Percentiles rank a stretch among this genome's conserved stretches.
Evolutionary conservation across 306 rosid species (phyloP).

Genomic region (Prinsepia uniflora): DNA sequence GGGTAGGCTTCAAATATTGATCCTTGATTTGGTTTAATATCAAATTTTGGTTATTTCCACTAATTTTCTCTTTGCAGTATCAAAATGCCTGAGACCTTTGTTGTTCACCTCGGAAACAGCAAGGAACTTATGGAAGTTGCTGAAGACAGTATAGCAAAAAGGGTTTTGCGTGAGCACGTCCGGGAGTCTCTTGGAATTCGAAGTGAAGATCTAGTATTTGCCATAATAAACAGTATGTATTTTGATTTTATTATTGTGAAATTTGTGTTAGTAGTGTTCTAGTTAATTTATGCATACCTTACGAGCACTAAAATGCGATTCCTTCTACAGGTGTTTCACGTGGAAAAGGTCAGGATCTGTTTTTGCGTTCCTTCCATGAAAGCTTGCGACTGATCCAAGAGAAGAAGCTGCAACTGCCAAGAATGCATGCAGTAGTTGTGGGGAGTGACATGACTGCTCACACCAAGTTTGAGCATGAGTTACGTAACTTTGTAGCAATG

Average conservation of each 20-base stretch:
- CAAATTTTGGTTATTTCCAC: not conserved
- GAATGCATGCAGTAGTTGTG: slow-evolving; percentile 81
- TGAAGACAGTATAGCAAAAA: slow-evolving; percentile 74
- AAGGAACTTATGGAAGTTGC: slow-evolving; percentile 96
- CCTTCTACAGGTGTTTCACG: slow-evolving; percentile 75
- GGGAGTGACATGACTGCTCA: slow-evolving; percentile 93
- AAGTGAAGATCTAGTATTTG: slow-evolving; percentile 83
- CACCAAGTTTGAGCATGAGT: slow-evolving; percentile 63
- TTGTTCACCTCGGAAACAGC: slow-evolving; percentile 98
- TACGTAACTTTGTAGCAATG: slow-evolving; percentile 63
- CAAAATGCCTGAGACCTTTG: slow-evolving; percentile 86
- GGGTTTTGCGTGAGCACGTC: slow-evolving; percentile 92
- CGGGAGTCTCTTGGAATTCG: slow-evolving; percentile 83
- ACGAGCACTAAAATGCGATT: slow-evolving; percentile 1
- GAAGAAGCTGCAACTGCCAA: slow-evolving; percentile 80
- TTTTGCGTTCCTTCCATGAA: slow-evolving; percentile 68
- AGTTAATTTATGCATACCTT: not conserved
- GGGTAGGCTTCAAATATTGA: slow-evolving; percentile 39
- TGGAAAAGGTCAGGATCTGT: slow-evolving; percentile 93
- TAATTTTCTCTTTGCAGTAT: slow-evolving; percentile 42
- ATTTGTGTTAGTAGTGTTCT: not conserved
- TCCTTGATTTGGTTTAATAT: not conserved
- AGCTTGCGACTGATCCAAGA: slow-evolving; percentile 60
- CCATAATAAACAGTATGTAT: slow-evolving; percentile 75
- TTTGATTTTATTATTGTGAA: slow-evolving; percentile 5